Evolutionary conservation across 164 flowering plant species (phyloP), one percentile per base, ranked within the genome.

Genomic region (Berberis vulgaris): DNA sequence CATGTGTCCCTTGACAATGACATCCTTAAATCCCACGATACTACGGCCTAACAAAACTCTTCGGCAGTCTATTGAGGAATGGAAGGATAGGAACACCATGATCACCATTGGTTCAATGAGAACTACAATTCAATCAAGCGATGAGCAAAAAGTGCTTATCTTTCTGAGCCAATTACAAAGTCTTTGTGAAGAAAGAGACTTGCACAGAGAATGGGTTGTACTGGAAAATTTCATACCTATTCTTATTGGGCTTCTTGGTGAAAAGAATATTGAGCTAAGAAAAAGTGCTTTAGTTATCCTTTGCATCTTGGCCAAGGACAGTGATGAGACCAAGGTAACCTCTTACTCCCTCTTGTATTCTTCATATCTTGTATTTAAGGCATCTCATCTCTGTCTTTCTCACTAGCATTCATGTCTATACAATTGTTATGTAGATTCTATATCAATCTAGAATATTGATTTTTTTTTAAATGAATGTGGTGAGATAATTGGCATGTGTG

Each of bases 61-160:
- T 42, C 76, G 84, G 65, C 86, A 84, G 65, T 87, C 95, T 45
- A 85, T 87, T 68, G 91, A 85, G 69, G 95, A 87, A 69, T 87
- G 95, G 95, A 83, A 76, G 72, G 94, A 85, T 44, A 76, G 95
- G 59, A 87, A 87, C 61, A 80, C 76, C 13, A 82, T 85, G 82
- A 87, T 87, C 63, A 78, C 64, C 52, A 79, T 87, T 67, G 86
- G 76, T 69, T 76, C 83, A 43, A 44, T 81, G 74, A 82, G 73
- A 68, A 41, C 68, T 8, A 81, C 73, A 71, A 74, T 87, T 43
- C 11, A 46, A 7, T 79, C 79, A 43, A 68, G 54, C 50, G 82
- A 80, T 1, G 90, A 81, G 52, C 76, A 81, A 65, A 84, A 79
- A 65, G 76, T 80, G 62, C 66, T 85, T 67, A 43, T 55, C 64